Base-by-base conservation (phyloP, 2,329 filamentous ascomycete species). In the Hymenoscyphus infarciens region DNA sequence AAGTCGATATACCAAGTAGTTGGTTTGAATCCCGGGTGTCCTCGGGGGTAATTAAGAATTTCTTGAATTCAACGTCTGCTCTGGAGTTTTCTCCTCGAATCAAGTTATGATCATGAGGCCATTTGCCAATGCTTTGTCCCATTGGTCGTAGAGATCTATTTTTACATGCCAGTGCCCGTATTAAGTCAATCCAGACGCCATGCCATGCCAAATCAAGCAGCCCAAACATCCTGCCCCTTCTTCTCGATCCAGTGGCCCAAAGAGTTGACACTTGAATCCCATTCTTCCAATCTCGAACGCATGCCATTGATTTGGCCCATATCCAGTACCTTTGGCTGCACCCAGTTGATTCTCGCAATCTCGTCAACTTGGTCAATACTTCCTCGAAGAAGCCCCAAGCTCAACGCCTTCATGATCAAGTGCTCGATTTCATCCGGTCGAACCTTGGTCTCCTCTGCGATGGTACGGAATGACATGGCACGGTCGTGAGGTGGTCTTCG, bases 361-460 rank as follows among this genome's bases (percentile, higher is more conserved):
- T 93, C 89, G 56, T 92, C 92, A 35, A 99, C 95, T 79, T 99
- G 94, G 76, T 99, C 95, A 72, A 99, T 98, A 62, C 90, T 95
- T 55, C 95, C 95, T 69, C 89, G 86, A 69, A 99, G 80, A 70
- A 99, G 81, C 0, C 95, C 95, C 70, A 99, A 78, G 74, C 93
- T 97, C 72, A 99, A 79, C n/a, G 95, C 95, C 82, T 97, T 98
- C 95, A 99, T 99, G 72, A 99, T 90, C 67, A 99, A 80, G 76
- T 98, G 94, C 82, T 99, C 95, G 70, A 99, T 98, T 80, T 98
- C 92, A 72, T 95, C 87, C 2, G 87, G 86, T 70, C 87, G 85
- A 59, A 99, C 93, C 78, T 97, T 96, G 3, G 95, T 99, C 81
- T 98, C 94, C 69, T 89, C 83, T 5, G 90, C 86, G 73, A 99